A percentile compares a stretch with the other conserved stretches of the same genome.
Conservation (phyloP, 2,329 filamentous ascomycete genomes). For the Fusarium temperatum region DNA sequence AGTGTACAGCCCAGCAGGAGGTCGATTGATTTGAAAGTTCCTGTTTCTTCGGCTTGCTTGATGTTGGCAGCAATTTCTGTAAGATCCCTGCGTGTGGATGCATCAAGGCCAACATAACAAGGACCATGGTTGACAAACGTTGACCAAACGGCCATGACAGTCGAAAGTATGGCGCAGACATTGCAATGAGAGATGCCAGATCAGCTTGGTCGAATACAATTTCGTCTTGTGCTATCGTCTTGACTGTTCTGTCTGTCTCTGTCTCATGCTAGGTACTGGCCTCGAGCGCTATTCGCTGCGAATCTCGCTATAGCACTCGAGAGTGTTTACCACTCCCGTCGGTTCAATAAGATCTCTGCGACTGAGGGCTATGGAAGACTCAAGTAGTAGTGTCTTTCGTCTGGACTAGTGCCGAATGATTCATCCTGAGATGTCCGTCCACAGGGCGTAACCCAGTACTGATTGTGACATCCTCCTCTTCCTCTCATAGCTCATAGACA, state of each 20-base stretch:
- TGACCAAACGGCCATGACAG: constrained; percentile 33
- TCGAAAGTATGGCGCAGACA: constrained; percentile 51
- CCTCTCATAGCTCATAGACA: constrained; percentile 28
- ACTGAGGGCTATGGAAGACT: constrained; percentile 59
- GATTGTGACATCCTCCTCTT: constrained; percentile 43
- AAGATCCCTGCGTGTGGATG: constrained; percentile 20
- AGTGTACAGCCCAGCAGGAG: background rate
- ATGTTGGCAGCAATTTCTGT: constrained; percentile 13
- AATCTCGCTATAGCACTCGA: constrained; percentile 63
- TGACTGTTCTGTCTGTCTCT: constrained; percentile 55
- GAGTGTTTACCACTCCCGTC: constrained; percentile 50
- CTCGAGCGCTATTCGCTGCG: constrained; percentile 68
- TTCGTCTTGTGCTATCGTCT: constrained; percentile 77
- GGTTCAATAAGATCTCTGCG: constrained; percentile 55
- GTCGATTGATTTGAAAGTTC: constrained; percentile 1
- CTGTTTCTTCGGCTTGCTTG: constrained; percentile 5
- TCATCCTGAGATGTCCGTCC: constrained; percentile 45
- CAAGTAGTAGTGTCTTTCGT: constrained; percentile 44
- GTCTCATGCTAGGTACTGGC: constrained; percentile 70
- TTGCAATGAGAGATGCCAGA: constrained; percentile 53
- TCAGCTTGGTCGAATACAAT: constrained; percentile 56
- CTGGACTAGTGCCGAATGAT: constrained; percentile 46
- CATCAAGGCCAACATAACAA: constrained; percentile 14
- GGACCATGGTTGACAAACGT: constrained; percentile 31
- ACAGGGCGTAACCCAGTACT: constrained; percentile 40